phyloP scores from a whole-genome alignment of 768 basidiomycete species.

The Phlegmacium glaucopus region DNA sequence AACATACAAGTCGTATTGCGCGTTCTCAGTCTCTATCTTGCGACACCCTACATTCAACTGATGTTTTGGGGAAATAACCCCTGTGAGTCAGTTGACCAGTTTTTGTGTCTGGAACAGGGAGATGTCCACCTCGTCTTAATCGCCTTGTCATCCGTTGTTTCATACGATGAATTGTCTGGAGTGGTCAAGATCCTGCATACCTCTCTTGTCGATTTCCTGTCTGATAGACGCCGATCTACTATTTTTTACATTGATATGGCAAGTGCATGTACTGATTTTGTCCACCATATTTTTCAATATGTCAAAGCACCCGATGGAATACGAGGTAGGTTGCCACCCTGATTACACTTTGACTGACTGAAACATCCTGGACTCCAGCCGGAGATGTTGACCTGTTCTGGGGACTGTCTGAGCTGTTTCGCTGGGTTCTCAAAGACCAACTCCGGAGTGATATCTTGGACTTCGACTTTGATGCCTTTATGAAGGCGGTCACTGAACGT shows the following conservation, averaged over 20 bases:
- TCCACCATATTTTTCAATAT: not conserved
- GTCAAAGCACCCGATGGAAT: not conserved
- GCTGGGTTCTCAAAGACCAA: too few species aligned
- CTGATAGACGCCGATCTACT: constrained; percentile 2
- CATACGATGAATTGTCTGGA: not conserved
- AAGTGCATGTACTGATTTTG: not conserved
- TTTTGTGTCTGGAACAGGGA: constrained; percentile 3
- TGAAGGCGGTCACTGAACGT: too few species aligned
- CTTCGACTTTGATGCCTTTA: too few species aligned
- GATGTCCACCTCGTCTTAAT: not conserved
- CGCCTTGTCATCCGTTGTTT: constrained; percentile 1
- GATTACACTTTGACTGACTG: too few species aligned
- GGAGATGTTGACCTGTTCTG: too few species aligned
- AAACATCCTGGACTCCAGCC: too few species aligned
- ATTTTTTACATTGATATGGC: not conserved
- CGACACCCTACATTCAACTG: not conserved
- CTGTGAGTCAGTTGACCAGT: not conserved
- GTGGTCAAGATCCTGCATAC: constrained; percentile 4
- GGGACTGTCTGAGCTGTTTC: too few species aligned
- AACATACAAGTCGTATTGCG: not conserved
- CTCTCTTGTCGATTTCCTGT: constrained; percentile 6
- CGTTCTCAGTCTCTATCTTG: not conserved
- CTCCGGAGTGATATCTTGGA: too few species aligned
- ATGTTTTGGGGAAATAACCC: too few species aligned
- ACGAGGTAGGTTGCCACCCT: too few species aligned